phyloP scores from a whole-genome alignment of 164 flowering plant species.

The Euptelea pleiosperma region DNA sequence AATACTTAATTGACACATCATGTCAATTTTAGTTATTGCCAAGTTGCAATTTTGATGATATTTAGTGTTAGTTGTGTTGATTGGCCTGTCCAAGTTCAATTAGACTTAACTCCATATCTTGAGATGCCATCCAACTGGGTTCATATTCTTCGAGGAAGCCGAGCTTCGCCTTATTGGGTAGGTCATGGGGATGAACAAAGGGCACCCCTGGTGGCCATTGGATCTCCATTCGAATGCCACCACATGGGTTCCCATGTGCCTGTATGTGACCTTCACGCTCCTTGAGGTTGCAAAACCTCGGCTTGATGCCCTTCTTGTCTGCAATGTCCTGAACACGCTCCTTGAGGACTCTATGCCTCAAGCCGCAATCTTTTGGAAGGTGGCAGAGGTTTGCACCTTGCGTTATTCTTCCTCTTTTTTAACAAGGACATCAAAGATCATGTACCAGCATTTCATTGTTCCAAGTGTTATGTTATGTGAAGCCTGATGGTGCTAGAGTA shows the following conservation, averaged over 20 bases:
- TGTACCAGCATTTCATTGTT: slow-evolving; percentile 69
- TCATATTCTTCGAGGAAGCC: slow-evolving; percentile 90
- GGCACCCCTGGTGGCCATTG: slow-evolving; percentile 95
- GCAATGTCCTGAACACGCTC: slow-evolving; percentile 92
- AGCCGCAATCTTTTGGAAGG: slow-evolving; percentile 87
- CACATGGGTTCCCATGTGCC: slow-evolving; percentile 72
- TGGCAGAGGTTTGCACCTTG: slow-evolving; percentile 74
- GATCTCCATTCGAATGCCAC: slow-evolving; percentile 62
- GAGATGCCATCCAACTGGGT: slow-evolving; percentile 80
- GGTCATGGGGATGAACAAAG: slow-evolving; percentile 95
- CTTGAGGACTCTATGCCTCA: slow-evolving; percentile 85
- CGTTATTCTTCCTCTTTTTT: too few relatives aligned
- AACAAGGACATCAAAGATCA: slow-evolving; percentile 66
- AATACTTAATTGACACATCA: too few relatives aligned
- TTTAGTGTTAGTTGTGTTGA: too few relatives aligned
- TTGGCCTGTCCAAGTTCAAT: slow-evolving; percentile 56
- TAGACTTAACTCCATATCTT: slow-evolving; percentile 73
- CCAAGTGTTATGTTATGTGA: too few relatives aligned
- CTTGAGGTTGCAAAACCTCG: slow-evolving; percentile 77
- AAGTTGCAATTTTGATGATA: too few relatives aligned
- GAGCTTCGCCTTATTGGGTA: slow-evolving; percentile 87
- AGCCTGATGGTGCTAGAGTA: too few relatives aligned
- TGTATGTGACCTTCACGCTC: slow-evolving; percentile 79
- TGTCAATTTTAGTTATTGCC: too few relatives aligned
- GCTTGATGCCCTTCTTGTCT: too few relatives aligned